phyloP scores from a whole-genome alignment of 345 rosid genomes.

The Hypericum perforatum region DNA sequence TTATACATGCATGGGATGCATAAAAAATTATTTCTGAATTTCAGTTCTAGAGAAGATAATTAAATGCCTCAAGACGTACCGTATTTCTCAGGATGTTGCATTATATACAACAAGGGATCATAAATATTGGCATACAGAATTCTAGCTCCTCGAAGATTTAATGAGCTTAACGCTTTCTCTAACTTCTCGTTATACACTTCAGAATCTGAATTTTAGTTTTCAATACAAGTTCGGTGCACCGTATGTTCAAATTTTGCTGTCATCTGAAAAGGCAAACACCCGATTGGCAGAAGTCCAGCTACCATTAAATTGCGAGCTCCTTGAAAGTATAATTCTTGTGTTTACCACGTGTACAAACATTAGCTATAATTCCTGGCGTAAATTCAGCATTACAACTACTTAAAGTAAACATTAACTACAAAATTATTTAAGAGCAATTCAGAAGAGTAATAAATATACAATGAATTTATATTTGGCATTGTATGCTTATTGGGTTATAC shows the following conservation, averaged over 20 bases:
- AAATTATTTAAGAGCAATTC: no score
- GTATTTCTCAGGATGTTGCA: constrained; percentile 31
- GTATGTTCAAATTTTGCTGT: constrained; percentile 9
- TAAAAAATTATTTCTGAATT: no score
- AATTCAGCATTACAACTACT: not conserved
- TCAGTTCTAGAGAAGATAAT: no score
- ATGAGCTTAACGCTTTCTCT: constrained; percentile 16
- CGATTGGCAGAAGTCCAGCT: constrained; percentile 9
- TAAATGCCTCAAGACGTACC: constrained; percentile 19
- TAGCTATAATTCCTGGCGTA: not conserved
- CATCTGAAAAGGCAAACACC: constrained; percentile 57
- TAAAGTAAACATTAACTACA: not conserved
- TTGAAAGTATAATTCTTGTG: constrained; percentile 35
- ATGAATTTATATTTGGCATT: no score
- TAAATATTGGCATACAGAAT: constrained; percentile 37
- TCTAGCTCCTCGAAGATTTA: constrained; percentile 35
- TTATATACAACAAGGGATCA: constrained; percentile 35
- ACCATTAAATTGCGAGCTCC: constrained; percentile 40
- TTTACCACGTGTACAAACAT: not conserved
- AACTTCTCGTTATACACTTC: constrained; percentile 37
- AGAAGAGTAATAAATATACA: no score
- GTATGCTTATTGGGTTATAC: no score
- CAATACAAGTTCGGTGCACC: constrained; percentile 26
- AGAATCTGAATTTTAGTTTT: constrained; percentile 39
- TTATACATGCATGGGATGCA: no score